Conservation (phyloP, 2,329 filamentous ascomycete species). For the Beauveria scarabaeidicola region DNA sequence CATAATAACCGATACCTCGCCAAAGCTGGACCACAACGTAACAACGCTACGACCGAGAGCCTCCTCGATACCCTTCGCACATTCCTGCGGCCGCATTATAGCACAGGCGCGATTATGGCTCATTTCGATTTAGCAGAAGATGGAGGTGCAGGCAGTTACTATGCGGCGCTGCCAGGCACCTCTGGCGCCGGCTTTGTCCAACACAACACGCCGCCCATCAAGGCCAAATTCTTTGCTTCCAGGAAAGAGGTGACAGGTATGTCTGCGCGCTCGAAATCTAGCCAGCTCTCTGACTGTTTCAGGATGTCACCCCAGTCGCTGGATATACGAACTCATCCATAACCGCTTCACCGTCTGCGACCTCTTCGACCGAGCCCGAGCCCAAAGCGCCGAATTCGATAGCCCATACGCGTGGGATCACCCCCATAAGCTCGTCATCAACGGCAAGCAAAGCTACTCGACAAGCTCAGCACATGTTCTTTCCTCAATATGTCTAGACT, state of each 20-base stretch:
- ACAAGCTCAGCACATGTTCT: conserved; percentile 20
- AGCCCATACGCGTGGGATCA: conserved; percentile 27
- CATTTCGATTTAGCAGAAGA: conserved; percentile 22
- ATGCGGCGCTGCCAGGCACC: conserved; percentile 26
- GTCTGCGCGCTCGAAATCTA: background rate
- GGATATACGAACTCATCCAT: conserved; percentile 32
- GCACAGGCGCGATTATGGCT: conserved; percentile 19
- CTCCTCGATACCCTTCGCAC: background rate
- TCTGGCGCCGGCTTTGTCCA: conserved; percentile 20
- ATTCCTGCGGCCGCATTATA: background rate
- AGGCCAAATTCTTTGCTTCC: conserved; percentile 20
- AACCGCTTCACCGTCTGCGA: conserved; percentile 29
- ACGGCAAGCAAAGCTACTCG: conserved; percentile 30
- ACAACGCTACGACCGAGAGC: background rate
- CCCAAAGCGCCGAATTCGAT: conserved; percentile 22
- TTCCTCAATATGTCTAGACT: conserved; percentile 32
- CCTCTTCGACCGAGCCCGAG: conserved; percentile 27
- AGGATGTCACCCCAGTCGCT: conserved; percentile 29
- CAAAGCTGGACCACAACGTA: background rate
- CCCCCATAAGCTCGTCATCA: conserved; percentile 28
- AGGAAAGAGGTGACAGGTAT: conserved; percentile 21
- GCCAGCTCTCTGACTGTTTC: conserved; percentile 9
- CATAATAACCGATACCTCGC: background rate
- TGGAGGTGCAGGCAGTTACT: conserved; percentile 21
- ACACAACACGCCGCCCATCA: conserved; percentile 25